Base-by-base conservation (phyloP, 2,329 filamentous ascomycete species). In the Pseudogymnoascus sp. region DNA sequence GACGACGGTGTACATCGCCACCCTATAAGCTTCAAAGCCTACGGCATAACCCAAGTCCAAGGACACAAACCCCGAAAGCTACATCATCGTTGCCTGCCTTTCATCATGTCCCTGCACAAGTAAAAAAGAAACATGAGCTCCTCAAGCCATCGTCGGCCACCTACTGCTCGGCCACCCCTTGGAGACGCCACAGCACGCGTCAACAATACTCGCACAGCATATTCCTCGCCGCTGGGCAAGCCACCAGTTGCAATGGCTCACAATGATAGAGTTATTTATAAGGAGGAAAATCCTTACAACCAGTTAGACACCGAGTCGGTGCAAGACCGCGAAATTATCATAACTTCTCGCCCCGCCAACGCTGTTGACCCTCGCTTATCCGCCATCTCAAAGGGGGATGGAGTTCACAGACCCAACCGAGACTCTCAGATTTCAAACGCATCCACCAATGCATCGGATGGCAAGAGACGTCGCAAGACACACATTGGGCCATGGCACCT, bases 401-500 rank as follows among this genome's bases (percentile, higher is more conserved):
- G 67, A 6, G 68, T 66, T 3, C 61, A 67, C 4, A 70, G 74
- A 40, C 71, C 73, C 1, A 75, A 75, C 19, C 75, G 77, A 31
- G 71, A 72, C 38, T 79, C 78, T 0, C 75, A 76, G 59, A 70
- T 75, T 60, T 77, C 75, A 8, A 74, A 72, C 40, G 68, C 69
- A 28, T 78, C 76, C 2, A 75, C 72, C 2, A 75, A 68, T 69
- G 71, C 65, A 24, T 73, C 69, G 31, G 74, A 70, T 65, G 65
- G 68, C 22, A 43, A 43, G 22, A 70, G 69, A 62, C 65, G 66
- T 10, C 65, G 73, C 66, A 88, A 88, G 76, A 90, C 89, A 10
- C 89, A 91, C 70, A 90, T 99, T 70, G 95, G 95, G 0, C 93
- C 93, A 68, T 99, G 95, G 95, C 87, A 93, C 68, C 79, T 99